Evolutionary conservation across 306 rosid genomes (phyloP).

Genomic region (Potentilla sterilis): DNA sequence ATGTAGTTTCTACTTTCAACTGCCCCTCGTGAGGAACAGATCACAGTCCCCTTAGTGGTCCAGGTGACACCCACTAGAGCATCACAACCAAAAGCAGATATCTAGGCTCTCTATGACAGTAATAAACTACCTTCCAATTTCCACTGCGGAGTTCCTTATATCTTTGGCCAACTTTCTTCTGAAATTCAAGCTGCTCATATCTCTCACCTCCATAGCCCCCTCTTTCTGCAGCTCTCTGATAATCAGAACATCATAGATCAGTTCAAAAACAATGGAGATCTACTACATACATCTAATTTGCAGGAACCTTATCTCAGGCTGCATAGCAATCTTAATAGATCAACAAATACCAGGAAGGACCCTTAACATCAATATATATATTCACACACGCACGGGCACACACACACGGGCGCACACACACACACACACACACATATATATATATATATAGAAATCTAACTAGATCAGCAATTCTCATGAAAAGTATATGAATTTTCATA

Average conservation of each 20-base stretch:
- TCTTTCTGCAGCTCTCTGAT: conserved; percentile 88
- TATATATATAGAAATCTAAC: not conserved
- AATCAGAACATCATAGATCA: not conserved
- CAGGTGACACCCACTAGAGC: conserved; percentile 6
- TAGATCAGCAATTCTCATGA: not conserved
- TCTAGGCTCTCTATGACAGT: not conserved
- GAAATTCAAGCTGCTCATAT: conserved; percentile 83
- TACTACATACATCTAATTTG: not conserved
- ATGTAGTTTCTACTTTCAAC: not conserved
- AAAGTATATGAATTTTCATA: not conserved
- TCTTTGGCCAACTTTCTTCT: conserved; percentile 60
- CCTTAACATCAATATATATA: not conserved
- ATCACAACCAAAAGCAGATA: conserved; percentile 11
- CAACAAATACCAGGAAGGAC: not conserved
- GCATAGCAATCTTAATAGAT: not conserved
- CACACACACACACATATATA: too few species aligned
- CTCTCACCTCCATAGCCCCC: conserved; percentile 94
- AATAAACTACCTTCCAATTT: conserved; percentile 75
- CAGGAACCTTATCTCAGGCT: not conserved
- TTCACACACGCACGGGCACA: too few species aligned
- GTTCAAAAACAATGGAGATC: not conserved
- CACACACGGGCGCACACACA: too few species aligned
- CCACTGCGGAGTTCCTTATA: conserved; percentile 58
- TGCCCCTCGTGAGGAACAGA: not conserved
- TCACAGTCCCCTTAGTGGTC: not conserved